Evolutionary conservation across 1,284 basidiomycete genomes (phyloP).

Genomic region (Rhodotorula sp.): DNA sequence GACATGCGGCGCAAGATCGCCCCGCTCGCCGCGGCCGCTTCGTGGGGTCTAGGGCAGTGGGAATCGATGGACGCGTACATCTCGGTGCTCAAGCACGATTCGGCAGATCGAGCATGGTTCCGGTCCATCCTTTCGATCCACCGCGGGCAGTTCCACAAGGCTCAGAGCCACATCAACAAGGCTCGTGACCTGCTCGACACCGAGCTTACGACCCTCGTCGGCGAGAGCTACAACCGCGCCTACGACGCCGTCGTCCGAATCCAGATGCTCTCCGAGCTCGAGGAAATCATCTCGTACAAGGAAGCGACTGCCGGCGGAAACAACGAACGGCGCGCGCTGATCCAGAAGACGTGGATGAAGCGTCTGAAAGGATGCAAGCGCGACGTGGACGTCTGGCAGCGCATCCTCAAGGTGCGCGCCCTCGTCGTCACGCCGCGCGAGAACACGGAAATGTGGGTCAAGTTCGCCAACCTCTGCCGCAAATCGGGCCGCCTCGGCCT

Average conservation of each 20-base stretch:
- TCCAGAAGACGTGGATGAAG: constrained; percentile 93
- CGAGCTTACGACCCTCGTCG: constrained; percentile 86
- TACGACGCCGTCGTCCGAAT: constrained; percentile 97
- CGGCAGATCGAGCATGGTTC: constrained; percentile 93
- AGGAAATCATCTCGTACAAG: constrained; percentile 97
- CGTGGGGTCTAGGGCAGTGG: constrained; percentile 97
- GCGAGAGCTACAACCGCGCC: constrained; percentile 92
- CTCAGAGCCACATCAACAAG: constrained; percentile 83
- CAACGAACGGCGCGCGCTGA: constrained; percentile 75
- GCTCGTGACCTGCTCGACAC: constrained; percentile 92
- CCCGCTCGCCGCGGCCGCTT: constrained; percentile 93
- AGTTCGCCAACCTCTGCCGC: constrained; percentile 82
- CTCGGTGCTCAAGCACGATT: constrained; percentile 86
- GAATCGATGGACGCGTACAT: constrained; percentile 99
- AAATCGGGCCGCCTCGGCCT: constrained; percentile 81
- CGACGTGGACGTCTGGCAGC: constrained; percentile 99
- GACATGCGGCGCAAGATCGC: constrained; percentile 90
- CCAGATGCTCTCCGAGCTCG: constrained; percentile 97
- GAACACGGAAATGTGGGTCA: constrained; percentile 96
- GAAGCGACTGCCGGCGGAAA: constrained; percentile 74
- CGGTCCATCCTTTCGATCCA: constrained; percentile 93
- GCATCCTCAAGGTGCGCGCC: constrained; percentile 92
- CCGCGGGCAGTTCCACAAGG: constrained; percentile 90
- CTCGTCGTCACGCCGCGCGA: constrained; percentile 91
- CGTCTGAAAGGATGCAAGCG: constrained; percentile 92